Conservation (phyloP, 352 stramenopile genomes). For the Globisporangium paddicum region DNA sequence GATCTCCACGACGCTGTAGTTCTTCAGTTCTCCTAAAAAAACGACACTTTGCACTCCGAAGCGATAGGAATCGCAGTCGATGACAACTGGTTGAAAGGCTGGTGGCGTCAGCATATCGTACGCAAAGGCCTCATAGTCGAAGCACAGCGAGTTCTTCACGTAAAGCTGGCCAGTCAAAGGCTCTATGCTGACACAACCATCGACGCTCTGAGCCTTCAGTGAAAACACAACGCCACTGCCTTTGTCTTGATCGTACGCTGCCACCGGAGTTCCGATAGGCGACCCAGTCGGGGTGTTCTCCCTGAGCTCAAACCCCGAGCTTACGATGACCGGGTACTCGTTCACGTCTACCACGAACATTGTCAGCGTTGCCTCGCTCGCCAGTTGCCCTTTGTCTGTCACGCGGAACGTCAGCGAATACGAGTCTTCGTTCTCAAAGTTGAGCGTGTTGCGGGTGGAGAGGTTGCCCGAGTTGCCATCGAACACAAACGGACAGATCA, state of each 20-base stretch:
- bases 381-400: slow-evolving; percentile 23
- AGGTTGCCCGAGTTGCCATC: not conserved
- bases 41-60: not conserved
- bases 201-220: slow-evolving; percentile 26
- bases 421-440: slow-evolving; percentile 16
- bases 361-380: slow-evolving; percentile 20
- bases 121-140: slow-evolving; percentile 42
- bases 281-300: slow-evolving; percentile 25
- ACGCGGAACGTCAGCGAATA: slow-evolving; percentile 23
- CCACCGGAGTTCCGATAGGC: slow-evolving; percentile 13
- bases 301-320: slow-evolving; percentile 15
- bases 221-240: slow-evolving; percentile 18
- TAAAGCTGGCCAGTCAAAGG: slow-evolving; percentile 31
- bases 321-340: slow-evolving; percentile 32
- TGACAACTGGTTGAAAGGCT: not conserved
- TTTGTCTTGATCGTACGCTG: slow-evolving; percentile 11
- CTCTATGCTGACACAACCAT: slow-evolving; percentile 35
- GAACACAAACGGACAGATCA: slow-evolving; percentile 3
- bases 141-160: slow-evolving; percentile 29
- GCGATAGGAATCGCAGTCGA: not conserved
- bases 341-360: slow-evolving; percentile 47
- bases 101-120: slow-evolving; percentile 19
- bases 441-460: not conserved
- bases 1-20: slow-evolving; percentile 7
- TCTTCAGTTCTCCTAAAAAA: slow-evolving; percentile 2